Conservation (phyloP, 257 asterid genomes). For the Solanum megistacrolobum region DNA sequence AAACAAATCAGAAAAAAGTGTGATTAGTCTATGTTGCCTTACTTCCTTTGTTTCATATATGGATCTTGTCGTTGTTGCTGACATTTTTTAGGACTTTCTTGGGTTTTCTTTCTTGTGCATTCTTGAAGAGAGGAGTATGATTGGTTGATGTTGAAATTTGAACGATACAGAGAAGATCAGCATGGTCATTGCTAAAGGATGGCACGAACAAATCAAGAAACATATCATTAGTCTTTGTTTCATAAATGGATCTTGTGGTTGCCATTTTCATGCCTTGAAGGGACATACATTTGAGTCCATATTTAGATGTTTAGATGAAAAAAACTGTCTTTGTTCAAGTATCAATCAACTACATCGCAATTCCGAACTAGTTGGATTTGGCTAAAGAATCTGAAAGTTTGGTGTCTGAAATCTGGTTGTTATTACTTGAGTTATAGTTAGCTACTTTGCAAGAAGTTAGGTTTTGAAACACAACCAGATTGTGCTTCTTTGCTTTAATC, state of each 20-base stretch:
- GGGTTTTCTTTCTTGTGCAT: conserved; percentile 31
- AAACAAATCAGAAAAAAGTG: background rate
- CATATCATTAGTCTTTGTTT: background rate
- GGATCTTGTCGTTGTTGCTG: conserved; percentile 39
- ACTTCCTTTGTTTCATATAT: background rate
- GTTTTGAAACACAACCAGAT: background rate
- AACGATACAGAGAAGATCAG: background rate
- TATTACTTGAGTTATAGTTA: background rate
- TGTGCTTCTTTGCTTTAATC: background rate
- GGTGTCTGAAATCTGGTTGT: background rate
- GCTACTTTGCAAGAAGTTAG: background rate
- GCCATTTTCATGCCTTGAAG: background rate
- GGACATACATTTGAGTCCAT: background rate
- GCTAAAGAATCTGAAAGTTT: background rate
- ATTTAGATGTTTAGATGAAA: background rate
- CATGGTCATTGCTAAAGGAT: background rate
- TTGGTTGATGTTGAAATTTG: background rate
- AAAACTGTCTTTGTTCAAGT: background rate
- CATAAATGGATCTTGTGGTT: background rate
- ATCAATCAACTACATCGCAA: background rate
- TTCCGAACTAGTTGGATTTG: background rate
- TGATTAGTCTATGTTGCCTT: background rate
- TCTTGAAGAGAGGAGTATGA: conserved; percentile 94
- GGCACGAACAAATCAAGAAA: background rate
- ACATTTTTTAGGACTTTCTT: conserved; percentile 56